phyloP scores from a whole-genome alignment of 352 stramenopile genomes.

The Phytophthora parvispora region DNA sequence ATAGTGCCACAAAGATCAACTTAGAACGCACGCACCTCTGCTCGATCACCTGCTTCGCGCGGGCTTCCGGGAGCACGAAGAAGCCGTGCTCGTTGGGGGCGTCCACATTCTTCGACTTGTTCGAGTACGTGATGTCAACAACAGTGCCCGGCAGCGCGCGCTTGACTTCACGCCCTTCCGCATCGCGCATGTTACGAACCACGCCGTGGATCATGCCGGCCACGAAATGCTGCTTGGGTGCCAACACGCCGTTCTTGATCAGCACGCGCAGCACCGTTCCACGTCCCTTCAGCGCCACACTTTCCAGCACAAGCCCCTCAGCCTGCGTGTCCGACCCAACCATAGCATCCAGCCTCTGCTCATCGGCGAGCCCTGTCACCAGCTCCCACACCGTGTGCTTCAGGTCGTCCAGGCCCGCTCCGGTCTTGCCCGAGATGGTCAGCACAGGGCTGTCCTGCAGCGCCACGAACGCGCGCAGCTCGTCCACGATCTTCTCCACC shows the following conservation, averaged over 20 bases:
- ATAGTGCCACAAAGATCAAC: neutral
- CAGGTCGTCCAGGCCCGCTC: conserved; percentile 65
- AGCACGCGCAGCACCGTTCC: conserved; percentile 82
- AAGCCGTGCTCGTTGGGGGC: conserved; percentile 86
- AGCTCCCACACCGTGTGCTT: conserved; percentile 50
- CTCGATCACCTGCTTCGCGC: conserved; percentile 79
- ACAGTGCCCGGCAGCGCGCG: conserved; percentile 71
- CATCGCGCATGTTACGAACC: conserved; percentile 68
- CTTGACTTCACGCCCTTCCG: conserved; percentile 65
- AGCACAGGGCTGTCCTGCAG: conserved; percentile 80
- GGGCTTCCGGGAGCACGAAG: conserved; percentile 70
- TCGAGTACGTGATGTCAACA: conserved; percentile 85
- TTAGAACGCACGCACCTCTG: conserved; percentile 52
- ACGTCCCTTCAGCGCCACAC: conserved; percentile 67
- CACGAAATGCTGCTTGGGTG: conserved; percentile 81
- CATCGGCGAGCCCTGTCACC: conserved; percentile 35
- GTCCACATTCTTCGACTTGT: conserved; percentile 88
- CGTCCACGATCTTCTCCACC: conserved; percentile 57
- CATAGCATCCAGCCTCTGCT: conserved; percentile 50
- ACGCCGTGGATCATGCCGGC: conserved; percentile 89
- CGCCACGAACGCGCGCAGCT: conserved; percentile 84
- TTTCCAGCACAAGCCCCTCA: conserved; percentile 83
- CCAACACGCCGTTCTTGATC: conserved; percentile 72
- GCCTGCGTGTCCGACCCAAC: conserved; percentile 44
- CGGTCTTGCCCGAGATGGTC: conserved; percentile 79